phyloP scores from a whole-genome alignment of 805 yeast species.

The Ogataea trehalophila region DNA sequence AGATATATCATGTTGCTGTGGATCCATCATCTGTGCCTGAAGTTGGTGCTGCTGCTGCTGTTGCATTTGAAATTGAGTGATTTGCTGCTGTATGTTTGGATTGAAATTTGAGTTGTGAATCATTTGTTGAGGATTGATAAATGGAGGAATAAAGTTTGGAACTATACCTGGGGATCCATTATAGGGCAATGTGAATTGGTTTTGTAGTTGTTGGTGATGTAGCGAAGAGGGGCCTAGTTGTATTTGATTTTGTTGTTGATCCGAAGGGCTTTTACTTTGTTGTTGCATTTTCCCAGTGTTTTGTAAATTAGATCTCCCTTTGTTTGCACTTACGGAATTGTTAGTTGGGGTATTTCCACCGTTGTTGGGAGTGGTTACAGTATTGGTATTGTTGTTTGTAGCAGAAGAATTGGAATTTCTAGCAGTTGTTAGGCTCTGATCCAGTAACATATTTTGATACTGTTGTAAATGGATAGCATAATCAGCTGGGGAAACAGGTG shows the following conservation, averaged over 20 bases:
- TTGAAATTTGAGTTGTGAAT: slow-evolving; percentile 4
- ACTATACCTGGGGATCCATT: slow-evolving; percentile 1
- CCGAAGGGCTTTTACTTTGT: background rate
- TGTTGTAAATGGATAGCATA: slow-evolving; percentile 31
- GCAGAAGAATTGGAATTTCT: background rate
- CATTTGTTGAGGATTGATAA: slow-evolving; percentile 2
- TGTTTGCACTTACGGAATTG: slow-evolving; percentile 4
- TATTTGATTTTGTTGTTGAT: slow-evolving; percentile 1
- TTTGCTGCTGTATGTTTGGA: background rate
- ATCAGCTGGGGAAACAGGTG: slow-evolving; percentile 27
- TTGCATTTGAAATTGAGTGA: slow-evolving; percentile 2
- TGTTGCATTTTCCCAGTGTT: background rate
- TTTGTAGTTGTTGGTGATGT: background rate
- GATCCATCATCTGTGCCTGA: background rate
- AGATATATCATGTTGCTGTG: background rate
- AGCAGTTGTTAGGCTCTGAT: slow-evolving; percentile 1
- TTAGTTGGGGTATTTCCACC: background rate
- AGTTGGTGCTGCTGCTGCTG: background rate
- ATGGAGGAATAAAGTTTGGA: background rate
- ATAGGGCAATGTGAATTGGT: background rate
- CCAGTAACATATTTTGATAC: slow-evolving; percentile 29
- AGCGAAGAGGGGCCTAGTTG: background rate
- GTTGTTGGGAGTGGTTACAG: background rate
- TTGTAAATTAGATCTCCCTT: background rate
- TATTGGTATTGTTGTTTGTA: slow-evolving; percentile 1